Conservation (phyloP, 2,329 filamentous ascomycete genomes). For the Neurospora sp. region DNA sequence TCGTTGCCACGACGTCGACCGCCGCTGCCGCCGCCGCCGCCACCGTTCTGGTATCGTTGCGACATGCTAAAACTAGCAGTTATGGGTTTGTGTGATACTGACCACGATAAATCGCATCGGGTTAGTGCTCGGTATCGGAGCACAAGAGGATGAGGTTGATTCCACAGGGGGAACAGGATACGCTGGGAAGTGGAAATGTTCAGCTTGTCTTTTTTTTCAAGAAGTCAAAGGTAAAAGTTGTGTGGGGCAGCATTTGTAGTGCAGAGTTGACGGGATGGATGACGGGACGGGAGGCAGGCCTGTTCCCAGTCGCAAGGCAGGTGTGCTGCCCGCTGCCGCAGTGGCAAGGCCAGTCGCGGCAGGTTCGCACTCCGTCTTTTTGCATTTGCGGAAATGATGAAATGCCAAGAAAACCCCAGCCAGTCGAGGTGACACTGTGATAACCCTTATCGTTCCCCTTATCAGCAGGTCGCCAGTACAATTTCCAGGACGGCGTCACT, state of each 20-base stretch:
- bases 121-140: neutral
- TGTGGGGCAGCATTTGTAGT: neutral
- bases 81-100: neutral
- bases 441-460: neutral
- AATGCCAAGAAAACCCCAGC: neutral
- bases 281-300: neutral
- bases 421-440: neutral
- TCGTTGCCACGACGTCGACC: constrained; percentile 1
- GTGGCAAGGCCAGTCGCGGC: neutral
- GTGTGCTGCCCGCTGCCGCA: neutral
- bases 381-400: neutral
- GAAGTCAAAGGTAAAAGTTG: neutral
- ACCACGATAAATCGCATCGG: neutral
- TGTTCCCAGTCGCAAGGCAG: neutral
- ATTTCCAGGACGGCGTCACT: neutral
- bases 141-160: neutral
- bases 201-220: neutral
- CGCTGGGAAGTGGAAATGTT: neutral
- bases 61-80: neutral
- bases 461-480: neutral
- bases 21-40: neutral
- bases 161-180: neutral
- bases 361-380: too few species aligned
- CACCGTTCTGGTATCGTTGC: neutral
- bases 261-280: neutral